Conservation (phyloP, 2,329 filamentous ascomycete genomes). For the Fusarium pseudoanthophilum region DNA sequence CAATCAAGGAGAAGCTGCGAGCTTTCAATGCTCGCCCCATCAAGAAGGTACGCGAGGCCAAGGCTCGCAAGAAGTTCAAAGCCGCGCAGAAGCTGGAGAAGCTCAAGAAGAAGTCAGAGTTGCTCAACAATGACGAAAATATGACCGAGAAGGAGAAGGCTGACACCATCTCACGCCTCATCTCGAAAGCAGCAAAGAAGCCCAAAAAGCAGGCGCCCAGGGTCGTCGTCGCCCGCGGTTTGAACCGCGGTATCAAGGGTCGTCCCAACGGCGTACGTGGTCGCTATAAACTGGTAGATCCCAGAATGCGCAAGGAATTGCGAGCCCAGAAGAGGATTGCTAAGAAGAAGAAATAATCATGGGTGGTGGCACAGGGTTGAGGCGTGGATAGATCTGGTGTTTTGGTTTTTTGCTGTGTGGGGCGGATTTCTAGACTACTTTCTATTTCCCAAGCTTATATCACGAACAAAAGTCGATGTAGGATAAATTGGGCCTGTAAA, state of each 20-base stretch:
- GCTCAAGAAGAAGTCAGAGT: slow-evolving; percentile 94
- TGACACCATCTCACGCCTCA: slow-evolving; percentile 80
- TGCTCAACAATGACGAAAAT: slow-evolving; percentile 87
- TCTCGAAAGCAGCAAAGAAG: slow-evolving; percentile 87
- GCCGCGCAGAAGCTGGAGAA: slow-evolving; percentile 91
- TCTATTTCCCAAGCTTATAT: slow-evolving; percentile 42
- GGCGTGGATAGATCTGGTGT: slow-evolving; percentile 18
- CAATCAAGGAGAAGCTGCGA: slow-evolving; percentile 93
- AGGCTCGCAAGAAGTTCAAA: slow-evolving; percentile 97
- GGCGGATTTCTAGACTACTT: slow-evolving; percentile 8
- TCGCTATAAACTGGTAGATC: slow-evolving; percentile 96
- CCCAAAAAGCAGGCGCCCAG: slow-evolving; percentile 83
- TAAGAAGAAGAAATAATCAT: slow-evolving; percentile 72
- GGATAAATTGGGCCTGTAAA: slow-evolving; percentile 77
- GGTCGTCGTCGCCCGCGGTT: slow-evolving; percentile 87
- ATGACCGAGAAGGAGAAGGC: slow-evolving; percentile 98
- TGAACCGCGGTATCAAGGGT: slow-evolving; percentile 86
- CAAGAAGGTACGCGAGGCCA: slow-evolving; percentile 98
- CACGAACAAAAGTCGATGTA: slow-evolving; percentile 64
- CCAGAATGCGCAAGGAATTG: slow-evolving; percentile 95
- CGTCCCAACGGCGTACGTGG: slow-evolving; percentile 93
- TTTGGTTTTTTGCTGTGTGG: slow-evolving; percentile 22
- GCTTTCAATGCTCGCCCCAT: slow-evolving; percentile 95
- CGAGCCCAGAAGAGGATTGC: slow-evolving; percentile 81
- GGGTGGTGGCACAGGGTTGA: not conserved